A percentile compares a stretch with the other conserved stretches of the same genome.
Evolutionary conservation across 352 stramenopile genomes (phyloP).

Genomic region (Pythium myriotylum): DNA sequence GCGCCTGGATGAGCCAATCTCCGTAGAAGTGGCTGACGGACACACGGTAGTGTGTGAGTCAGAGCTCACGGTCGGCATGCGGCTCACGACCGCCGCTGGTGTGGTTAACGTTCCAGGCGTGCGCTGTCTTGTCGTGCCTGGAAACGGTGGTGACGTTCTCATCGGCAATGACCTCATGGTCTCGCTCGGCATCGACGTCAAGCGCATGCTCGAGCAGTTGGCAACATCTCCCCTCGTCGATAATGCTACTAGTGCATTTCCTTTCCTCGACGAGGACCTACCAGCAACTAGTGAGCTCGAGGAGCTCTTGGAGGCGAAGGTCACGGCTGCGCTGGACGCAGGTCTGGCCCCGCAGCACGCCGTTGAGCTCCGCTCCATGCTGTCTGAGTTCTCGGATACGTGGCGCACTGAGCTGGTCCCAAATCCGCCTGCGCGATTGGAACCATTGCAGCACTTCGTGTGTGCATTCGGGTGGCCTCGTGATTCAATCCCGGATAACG

Average conservation of each 20-base stretch:
- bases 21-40: background rate
- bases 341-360: background rate
- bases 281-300: background rate
- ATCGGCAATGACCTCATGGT: slow-evolving; percentile 2
- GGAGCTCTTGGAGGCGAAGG: background rate
- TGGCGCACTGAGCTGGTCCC: background rate
- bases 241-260: background rate
- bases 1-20: slow-evolving; percentile 1
- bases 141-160: background rate
- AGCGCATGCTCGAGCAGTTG: slow-evolving; percentile 4
- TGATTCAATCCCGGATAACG: background rate
- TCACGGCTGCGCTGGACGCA: background rate
- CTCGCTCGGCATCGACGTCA: slow-evolving; percentile 5
- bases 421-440: background rate
- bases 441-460: too few species aligned
- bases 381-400: background rate
- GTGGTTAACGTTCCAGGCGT: background rate
- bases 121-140: background rate
- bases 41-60: background rate
- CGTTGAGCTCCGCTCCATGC: background rate
- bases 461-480: background rate
- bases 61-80: background rate
- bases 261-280: background rate
- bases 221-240: background rate
- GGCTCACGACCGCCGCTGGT: slow-evolving; percentile 1